Base-by-base conservation (phyloP, 176 grass and related monocot species). In the Melocanna baccifera region DNA sequence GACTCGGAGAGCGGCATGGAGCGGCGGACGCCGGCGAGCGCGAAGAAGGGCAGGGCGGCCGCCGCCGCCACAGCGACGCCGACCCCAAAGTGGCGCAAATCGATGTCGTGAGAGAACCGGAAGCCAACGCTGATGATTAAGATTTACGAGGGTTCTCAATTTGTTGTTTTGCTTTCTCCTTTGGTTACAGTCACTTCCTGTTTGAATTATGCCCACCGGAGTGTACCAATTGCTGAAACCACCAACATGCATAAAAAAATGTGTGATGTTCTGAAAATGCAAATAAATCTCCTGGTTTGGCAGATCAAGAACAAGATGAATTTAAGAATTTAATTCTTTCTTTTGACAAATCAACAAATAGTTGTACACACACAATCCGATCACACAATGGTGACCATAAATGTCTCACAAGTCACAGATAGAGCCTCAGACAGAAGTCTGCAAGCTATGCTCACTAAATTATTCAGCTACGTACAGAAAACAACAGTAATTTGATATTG, bases 31-130 rank as follows among this genome's bases (percentile, higher is more conserved):
- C 92, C 95, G 20, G 36, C 50, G 11, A 89, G 79, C 55, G 82
- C 85, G 52, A 84, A 78, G 76, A 97, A 98, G 76, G 72, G 73
- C 59, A 56, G 86, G 84, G 53, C 43, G 42, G 25, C 32, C 68
- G 51, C 52, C 58, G 19, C 55, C 23, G 9, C 83, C 43, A 79
- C 63, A 16, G 25, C 73, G 15, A 92, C 92, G 4, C 88, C 95
- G 1, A 86, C 76, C 9, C 83, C 83, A 1, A 94, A 87, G 62
- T 93, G 91, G 91, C 95, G 91, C 71, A 90, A 94, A 59, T 97
- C 92, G 1, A 69, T 73, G 79, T 93, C 92, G 1, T 98, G 85
- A 94, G 61, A 26, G 3, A 52, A 37, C 48, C 36, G 37, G 26
- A 71, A 53, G 43, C 30, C 4, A 2, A 11, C 26, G 3, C 18